These are phyloP conservation scores for Ogataea paradorogensis DNA, from an alignment of 805 yeast species.

Conservation along the genomic window DNA sequence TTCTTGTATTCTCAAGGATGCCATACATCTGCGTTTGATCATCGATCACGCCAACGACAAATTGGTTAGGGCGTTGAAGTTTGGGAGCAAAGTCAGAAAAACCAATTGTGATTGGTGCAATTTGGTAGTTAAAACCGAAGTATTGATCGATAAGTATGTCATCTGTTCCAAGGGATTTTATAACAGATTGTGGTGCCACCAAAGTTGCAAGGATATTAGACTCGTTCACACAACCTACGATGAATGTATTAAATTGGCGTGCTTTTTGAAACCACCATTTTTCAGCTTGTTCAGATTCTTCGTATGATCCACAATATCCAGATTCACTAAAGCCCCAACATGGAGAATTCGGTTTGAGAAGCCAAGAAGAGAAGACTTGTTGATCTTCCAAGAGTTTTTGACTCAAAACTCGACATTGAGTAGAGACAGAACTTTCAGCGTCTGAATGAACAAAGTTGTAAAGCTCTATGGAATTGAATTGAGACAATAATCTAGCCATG, in stretches of 20 bases:
- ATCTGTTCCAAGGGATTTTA: background rate
- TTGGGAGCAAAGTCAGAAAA: conserved; percentile 5
- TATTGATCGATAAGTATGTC: conserved; percentile 33
- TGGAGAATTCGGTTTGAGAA: conserved; percentile 40
- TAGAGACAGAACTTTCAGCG: conserved; percentile 37
- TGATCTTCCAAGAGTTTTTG: conserved; percentile 39
- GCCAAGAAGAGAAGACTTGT: conserved; percentile 33
- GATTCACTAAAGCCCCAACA: conserved; percentile 26
- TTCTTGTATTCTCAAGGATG: conserved; percentile 24
- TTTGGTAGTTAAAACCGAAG: conserved; percentile 44
- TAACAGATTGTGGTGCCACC: conserved; percentile 28
- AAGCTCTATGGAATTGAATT: conserved; percentile 45
- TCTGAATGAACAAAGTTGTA: conserved; percentile 45
- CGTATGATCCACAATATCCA: conserved; percentile 28
- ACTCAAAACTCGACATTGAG: conserved; percentile 45
- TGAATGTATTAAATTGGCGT: conserved; percentile 32
- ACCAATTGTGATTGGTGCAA: conserved; percentile 3
- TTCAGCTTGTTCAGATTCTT: conserved; percentile 33
- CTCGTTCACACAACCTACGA: conserved; percentile 28
- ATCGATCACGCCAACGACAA: conserved; percentile 34
- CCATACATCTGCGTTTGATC: conserved; percentile 22
- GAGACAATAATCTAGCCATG: conserved; percentile 43
- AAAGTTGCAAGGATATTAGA: conserved; percentile 36
- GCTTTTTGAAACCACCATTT: conserved; percentile 46
- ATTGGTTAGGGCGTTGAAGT: conserved; percentile 35